phyloP scores from a whole-genome alignment of 306 rosid genomes.

The Cicer cuneatum region DNA sequence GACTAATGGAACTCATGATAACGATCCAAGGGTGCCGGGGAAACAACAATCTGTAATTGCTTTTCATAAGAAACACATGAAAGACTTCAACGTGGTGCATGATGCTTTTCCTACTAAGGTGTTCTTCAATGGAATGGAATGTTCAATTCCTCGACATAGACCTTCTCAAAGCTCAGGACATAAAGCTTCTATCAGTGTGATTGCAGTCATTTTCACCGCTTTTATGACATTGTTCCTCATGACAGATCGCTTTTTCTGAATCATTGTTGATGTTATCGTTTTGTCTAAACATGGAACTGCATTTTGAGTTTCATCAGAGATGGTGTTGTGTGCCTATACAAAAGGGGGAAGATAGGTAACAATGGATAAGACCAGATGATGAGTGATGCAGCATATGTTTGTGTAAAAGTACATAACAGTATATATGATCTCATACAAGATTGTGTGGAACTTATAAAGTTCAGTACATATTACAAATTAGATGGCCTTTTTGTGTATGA shows the following conservation, averaged over 20 bases:
- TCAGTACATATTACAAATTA: slow-evolving; percentile 41
- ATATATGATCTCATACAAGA: slow-evolving; percentile 34
- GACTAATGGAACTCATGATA: slow-evolving; percentile 51
- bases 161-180: slow-evolving; percentile 51
- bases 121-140: slow-evolving; percentile 82
- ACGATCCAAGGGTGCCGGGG: slow-evolving; percentile 73
- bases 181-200: slow-evolving; percentile 28
- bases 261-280: neutral
- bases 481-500: slow-evolving; percentile 48
- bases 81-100: slow-evolving; percentile 48
- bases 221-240: slow-evolving; percentile 51
- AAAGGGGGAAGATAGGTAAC: slow-evolving; percentile 31
- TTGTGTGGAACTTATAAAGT: slow-evolving; percentile 43
- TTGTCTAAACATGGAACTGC: neutral
- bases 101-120: slow-evolving; percentile 82
- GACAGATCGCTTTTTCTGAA: slow-evolving; percentile 44
- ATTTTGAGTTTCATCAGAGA: slow-evolving; percentile 3
- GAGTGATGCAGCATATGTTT: slow-evolving; percentile 42
- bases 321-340: slow-evolving; percentile 23
- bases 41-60: slow-evolving; percentile 84
- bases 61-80: slow-evolving; percentile 58
- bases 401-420: slow-evolving; percentile 45
- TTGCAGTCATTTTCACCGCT: slow-evolving; percentile 45
- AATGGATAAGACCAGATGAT: slow-evolving; percentile 29
- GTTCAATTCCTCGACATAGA: slow-evolving; percentile 61